Conservation (phyloP, 2,329 filamentous ascomycete species). For the Microsporum canis region DNA sequence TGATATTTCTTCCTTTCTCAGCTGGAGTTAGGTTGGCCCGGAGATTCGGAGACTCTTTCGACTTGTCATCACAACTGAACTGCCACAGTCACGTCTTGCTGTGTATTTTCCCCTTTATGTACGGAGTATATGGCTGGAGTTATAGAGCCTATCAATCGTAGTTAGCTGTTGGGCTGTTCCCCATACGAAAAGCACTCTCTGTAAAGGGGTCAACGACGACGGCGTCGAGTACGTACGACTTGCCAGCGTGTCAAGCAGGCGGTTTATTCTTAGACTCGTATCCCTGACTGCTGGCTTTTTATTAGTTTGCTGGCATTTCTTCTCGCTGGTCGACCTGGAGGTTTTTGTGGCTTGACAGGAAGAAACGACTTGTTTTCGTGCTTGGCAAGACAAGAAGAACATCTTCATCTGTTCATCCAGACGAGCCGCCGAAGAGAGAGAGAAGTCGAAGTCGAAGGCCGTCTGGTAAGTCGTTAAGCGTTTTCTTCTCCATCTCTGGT, state of each 20-base stretch:
- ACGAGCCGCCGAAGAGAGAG: background rate
- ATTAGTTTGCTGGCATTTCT: background rate
- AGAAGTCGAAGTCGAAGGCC: background rate
- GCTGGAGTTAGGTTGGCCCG: background rate
- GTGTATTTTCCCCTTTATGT: background rate
- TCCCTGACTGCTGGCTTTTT: background rate
- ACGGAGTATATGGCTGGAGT: background rate
- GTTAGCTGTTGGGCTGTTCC: background rate
- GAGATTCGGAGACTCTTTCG: background rate
- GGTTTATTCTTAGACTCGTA: conserved; percentile 1
- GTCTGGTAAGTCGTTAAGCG: no score
- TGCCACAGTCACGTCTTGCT: background rate
- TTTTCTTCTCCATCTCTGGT: no score
- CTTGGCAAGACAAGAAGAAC: background rate
- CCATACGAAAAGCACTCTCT: no score
- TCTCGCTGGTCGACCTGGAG: background rate
- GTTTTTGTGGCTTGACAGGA: conserved; percentile 1
- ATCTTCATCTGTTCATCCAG: background rate
- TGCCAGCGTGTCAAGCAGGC: background rate
- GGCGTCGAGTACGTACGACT: background rate
- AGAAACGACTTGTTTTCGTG: background rate
- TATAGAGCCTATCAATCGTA: background rate
- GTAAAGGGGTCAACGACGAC: background rate
- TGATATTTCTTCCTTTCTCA: background rate
- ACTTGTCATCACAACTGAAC: background rate